Conservation (phyloP, 805 yeast species). For the Schizosaccharomyces japonicus region DNA sequence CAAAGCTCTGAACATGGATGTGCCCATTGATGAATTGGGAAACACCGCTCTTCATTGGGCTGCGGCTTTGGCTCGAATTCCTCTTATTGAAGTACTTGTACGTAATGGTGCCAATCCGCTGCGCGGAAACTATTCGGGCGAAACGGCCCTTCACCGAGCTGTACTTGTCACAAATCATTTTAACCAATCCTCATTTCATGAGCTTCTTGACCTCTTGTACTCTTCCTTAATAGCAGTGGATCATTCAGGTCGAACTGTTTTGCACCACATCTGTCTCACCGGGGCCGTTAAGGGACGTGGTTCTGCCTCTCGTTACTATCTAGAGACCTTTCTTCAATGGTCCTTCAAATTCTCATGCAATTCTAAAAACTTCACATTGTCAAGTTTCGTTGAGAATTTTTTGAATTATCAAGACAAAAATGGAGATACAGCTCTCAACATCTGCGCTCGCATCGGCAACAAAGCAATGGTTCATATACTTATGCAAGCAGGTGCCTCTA, state of each 20-base stretch:
- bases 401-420: conserved; percentile 76
- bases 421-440: conserved; percentile 86
- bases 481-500: conserved; percentile 71
- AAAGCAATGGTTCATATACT: conserved; percentile 57
- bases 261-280: conserved; percentile 68
- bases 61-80: conserved; percentile 59
- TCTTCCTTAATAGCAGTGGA: conserved; percentile 50
- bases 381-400: conserved; percentile 39
- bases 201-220: conserved; percentile 44
- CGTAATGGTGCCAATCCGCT: conserved; percentile 41
- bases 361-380: conserved; percentile 24
- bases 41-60: conserved; percentile 93
- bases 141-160: conserved; percentile 65
- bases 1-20: conserved; percentile 36
- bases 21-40: conserved; percentile 79
- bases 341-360: conserved; percentile 32
- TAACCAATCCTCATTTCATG: conserved; percentile 52
- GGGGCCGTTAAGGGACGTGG: conserved; percentile 56
- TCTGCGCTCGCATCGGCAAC: conserved; percentile 74
- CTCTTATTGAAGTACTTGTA: conserved; percentile 46
- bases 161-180: conserved; percentile 64
- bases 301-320: conserved; percentile 47
- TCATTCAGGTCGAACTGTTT: conserved; percentile 47
- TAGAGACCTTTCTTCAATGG: conserved; percentile 56
- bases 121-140: conserved; percentile 61